phyloP scores from a whole-genome alignment of 163 green algal genomes.

The Scenedesmus sp. region DNA sequence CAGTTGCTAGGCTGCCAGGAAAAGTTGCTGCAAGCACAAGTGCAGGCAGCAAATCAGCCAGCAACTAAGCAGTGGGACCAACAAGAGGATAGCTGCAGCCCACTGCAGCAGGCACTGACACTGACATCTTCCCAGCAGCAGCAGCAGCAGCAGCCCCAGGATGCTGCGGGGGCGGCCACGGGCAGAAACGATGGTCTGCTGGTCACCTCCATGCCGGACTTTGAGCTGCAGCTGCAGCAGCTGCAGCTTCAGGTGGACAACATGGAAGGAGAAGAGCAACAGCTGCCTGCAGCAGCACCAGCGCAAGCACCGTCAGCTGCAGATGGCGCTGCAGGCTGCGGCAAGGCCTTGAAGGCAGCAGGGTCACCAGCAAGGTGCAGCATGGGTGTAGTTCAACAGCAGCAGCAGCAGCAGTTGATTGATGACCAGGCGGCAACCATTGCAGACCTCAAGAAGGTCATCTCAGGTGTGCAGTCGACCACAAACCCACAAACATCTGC shows the following conservation, averaged over 20 bases:
- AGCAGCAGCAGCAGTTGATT: constrained; percentile 43
- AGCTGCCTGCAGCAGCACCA: not conserved
- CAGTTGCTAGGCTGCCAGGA: constrained; percentile 19
- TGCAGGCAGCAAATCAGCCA: not conserved
- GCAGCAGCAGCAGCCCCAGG: not conserved
- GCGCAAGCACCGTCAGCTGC: not conserved
- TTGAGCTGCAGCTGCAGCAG: constrained; percentile 26
- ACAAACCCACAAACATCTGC: no score
- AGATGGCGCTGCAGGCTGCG: not conserved
- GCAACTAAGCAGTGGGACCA: not conserved
- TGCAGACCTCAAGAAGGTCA: constrained; percentile 31
- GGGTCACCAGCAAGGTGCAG: not conserved
- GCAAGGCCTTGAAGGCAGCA: not conserved
- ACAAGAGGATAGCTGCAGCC: not conserved
- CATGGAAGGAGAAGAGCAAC: not conserved
- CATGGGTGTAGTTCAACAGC: not conserved
- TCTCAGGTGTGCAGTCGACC: not conserved
- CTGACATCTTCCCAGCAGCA: not conserved
- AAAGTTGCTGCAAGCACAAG: constrained; percentile 2
- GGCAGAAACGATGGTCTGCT: not conserved
- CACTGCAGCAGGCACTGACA: not conserved
- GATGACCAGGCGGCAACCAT: constrained; percentile 44
- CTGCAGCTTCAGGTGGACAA: constrained; percentile 14
- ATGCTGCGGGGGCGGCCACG: not conserved
- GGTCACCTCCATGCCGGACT: not conserved